Base-by-base conservation (phyloP, 257 asterid genomes). In the Osmanthus fragrans region DNA sequence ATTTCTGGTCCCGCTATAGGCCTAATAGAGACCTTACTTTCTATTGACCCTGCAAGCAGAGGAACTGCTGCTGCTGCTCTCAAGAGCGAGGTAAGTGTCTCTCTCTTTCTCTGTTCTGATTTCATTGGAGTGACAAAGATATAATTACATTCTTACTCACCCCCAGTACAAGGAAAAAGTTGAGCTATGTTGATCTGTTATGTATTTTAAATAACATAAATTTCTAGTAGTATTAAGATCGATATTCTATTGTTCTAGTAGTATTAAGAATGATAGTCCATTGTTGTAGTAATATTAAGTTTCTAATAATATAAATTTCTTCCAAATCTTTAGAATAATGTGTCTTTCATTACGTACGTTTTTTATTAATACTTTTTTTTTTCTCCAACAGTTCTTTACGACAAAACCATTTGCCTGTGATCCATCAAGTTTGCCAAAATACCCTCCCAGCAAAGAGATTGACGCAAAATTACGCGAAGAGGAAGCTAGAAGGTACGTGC, bases 391-490 rank as follows among this genome's bases (percentile, higher is more conserved):
- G 97, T 94, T 90, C 87, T 94, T 94, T 86, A 84, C 73, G 70
- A 87, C 92, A 71, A 72, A 83, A 77, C 98, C 97, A 60, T 73
- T 86, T 73, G 89, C 98, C 40, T 91, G 98, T 70, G 92, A 89
- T 83, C 98, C 98, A 29, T 91, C 92, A 76, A 84, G 88, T 83
- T 88, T 94, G 82, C 97, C 97, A 25, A 88, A 85, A 81, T 92
- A 94, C 85, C 98, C 96, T 70, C 98, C 98, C 66, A 94, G 94
- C 92, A 94, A 94, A 88, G 98, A 94, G 86, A 91, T 94, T 18
- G 98, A 94, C 87, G 98, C 96, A n/a, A 94, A 94, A 83, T 71
- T 88, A 84, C 88, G 98, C 49, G 97, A 94, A 77, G 96, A 92
- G 80, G 97, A 92, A 80, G 87, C 92, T 76, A 88, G 90, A 87